Base-by-base conservation (phyloP, 345 rosid species). In the Melaleuca quinquenervia region DNA sequence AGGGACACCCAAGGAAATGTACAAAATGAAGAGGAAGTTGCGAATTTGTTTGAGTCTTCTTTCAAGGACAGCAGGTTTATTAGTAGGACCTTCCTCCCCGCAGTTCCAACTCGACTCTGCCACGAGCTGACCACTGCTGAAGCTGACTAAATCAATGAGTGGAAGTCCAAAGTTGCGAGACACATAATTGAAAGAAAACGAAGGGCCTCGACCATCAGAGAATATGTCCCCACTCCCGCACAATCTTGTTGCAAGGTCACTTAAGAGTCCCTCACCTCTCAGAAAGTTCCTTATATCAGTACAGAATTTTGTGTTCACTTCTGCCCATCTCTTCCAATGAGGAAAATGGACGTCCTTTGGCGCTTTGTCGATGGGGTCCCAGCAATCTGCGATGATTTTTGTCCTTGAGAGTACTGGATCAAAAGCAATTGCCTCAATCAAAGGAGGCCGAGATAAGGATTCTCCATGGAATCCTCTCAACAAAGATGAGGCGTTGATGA, bases 311-410 rank as follows among this genome's bases (percentile, higher is more conserved):
- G 94, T 54, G 80, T 95, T 97, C 62, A 95, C 86, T 89, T 96
- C 97, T 3, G 94, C 98, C 96, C 96, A 97, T 89, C 91, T 88
- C 92, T 93, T 96, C 99, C 99, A 96, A 88, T 97, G 99, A 21
- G 98, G 98, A 88, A 97, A 96, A 52, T 55, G 80, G 44, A 87
- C 87, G 84, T 91, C 94, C 89, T 90, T 90, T n/a, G 91, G 85
- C 58, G 5, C 84, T 82, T 83, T 48, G 50, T 87, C 87, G 50
- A 85, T 88, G 27, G 98, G 98, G 74, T 94, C 93, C 96, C 94
- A 96, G 52, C 87, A 93, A 89, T 97, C 98, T 13, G 97, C 96
- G 55, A 96, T 91, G 86, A 97, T 89, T 89, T 96, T 97, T 80
- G 94, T 90, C 82, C 88, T 92, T 3, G 98, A 93, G 9, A 97